Evolutionary conservation across 192 early-diverging fungal genomes (phyloP), one percentile per base, ranked within the genome.

Genomic region (Linnemannia schmuckeri): DNA sequence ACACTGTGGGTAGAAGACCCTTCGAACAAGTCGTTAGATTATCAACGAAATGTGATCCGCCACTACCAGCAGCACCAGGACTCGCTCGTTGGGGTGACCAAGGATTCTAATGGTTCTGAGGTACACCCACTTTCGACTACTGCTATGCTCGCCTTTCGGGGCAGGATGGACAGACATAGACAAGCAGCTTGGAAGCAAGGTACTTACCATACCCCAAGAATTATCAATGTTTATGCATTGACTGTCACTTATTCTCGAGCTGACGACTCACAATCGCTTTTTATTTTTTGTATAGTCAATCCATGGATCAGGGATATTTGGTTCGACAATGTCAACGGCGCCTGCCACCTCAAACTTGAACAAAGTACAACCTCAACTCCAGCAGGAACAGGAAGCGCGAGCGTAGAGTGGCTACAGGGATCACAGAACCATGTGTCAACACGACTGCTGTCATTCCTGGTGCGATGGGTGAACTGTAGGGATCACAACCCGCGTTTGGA

Each of bases 131-230:
- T 91, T 40, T 89, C 88, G 6, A 87, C 84, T 20, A 27, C 72
- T 15, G 49, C 86, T 18, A 74, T 87, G 38, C 69, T 85, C 38
- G 70, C 44, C 15, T 89, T 92, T 37, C 70, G 89, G 47, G 76
- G 77, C 18, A 88, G 90, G 20, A 92, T 92, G 90, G 68, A 89
- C 63, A 24, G 81, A 35, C 91, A 92, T 75, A 80, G 86, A 49
- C 70, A 73, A 79, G 70, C 68, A 18, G 82, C 49, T 33, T 83
- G 88, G 85, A 73, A 76, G 33, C 81, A 81, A 84, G 81, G 84
- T 77, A 82, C 35, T 20, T 17, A 63, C 38, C 15, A 35, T 15
- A 54, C 49, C 3, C 35, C 13, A 46, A 15, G 44, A 9, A 15
- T 12, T 15, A 46, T 13, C 44, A 46, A 0, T 46, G 44, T 46